phyloP scores from a whole-genome alignment of 805 yeast genomes.

The Lachancea dasiensis region DNA sequence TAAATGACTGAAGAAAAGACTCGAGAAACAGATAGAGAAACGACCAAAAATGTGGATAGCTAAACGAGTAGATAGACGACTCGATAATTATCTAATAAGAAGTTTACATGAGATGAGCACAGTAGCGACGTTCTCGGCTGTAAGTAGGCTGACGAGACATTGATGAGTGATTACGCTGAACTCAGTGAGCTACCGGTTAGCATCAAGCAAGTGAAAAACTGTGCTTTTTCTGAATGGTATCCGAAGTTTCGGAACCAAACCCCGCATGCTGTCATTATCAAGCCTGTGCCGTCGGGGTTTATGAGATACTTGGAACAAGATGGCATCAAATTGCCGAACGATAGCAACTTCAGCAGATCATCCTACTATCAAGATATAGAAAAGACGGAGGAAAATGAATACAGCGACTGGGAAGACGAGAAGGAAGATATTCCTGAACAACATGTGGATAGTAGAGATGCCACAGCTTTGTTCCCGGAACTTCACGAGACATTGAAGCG shows the following conservation, averaged over 20 bases:
- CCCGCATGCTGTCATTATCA: slow-evolving; percentile 48
- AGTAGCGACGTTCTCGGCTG: not conserved
- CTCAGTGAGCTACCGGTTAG: slow-evolving; percentile 28
- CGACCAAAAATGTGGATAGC: not conserved
- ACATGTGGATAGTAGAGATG: slow-evolving; percentile 26
- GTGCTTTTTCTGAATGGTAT: slow-evolving; percentile 59
- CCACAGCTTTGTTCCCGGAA: slow-evolving; percentile 47
- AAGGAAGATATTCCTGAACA: slow-evolving; percentile 15
- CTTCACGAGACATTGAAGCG: slow-evolving; percentile 49
- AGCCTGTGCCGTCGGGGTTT: slow-evolving; percentile 52
- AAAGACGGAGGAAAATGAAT: slow-evolving; percentile 53
- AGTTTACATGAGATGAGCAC: slow-evolving; percentile 2
- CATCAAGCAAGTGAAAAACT: slow-evolving; percentile 41
- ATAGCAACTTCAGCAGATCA: slow-evolving; percentile 26
- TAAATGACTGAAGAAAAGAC: too few relatives aligned
- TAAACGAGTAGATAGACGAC: not conserved
- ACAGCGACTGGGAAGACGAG: slow-evolving; percentile 66
- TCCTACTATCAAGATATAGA: slow-evolving; percentile 31
- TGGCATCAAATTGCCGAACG: slow-evolving; percentile 58
- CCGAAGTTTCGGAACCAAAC: slow-evolving; percentile 40
- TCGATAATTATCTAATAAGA: not conserved
- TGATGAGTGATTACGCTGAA: slow-evolving; percentile 16
- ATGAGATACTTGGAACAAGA: slow-evolving; percentile 58
- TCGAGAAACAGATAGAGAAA: not conserved
- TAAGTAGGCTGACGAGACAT: not conserved